A percentile compares a stretch with the other conserved stretches of the same genome.
phyloP scores from a whole-genome alignment of 331 rosid genomes.

The Stylosanthes scabra region DNA sequence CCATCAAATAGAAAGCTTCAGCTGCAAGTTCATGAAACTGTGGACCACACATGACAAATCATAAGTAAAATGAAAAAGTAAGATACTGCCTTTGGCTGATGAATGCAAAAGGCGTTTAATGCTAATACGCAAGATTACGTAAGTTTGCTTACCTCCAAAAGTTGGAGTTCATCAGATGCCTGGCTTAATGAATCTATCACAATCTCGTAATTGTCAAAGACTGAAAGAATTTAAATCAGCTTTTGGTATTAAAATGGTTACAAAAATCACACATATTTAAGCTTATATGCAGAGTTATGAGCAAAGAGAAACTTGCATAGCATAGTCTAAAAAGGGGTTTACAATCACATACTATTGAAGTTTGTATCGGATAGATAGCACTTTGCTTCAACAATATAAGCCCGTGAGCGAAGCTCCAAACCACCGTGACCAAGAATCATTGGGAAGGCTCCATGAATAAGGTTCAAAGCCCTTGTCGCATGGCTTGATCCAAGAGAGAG shows the following conservation, averaged over 20 bases:
- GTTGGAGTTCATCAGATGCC: conserved; percentile 86
- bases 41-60: conserved; percentile 20
- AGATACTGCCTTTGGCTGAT: neutral
- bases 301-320: conserved; percentile 17
- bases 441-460: conserved; percentile 86
- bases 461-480: conserved; percentile 88
- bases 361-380: conserved; percentile 83
- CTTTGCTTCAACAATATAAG: conserved; percentile 87
- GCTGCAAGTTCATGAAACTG: conserved; percentile 96
- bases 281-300: neutral
- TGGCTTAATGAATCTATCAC: conserved; percentile 82
- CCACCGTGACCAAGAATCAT: conserved; percentile 99
- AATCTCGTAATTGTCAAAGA: conserved; percentile 56
- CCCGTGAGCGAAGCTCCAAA: conserved; percentile 93
- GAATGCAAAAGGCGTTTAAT: neutral
- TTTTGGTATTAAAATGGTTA: conserved; percentile 25
- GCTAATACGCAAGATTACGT: conserved; percentile 4
- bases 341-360: conserved; percentile 64
- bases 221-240: conserved; percentile 51
- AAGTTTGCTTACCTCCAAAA: conserved; percentile 75
- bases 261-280: neutral
- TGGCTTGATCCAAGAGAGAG: conserved; percentile 91
- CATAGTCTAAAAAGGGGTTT: conserved; percentile 13
- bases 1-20: conserved; percentile 94
- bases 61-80: conserved; percentile 6